Conservation (phyloP, 192 early-diverging fungal genomes). For the Umbelopsis ramanniana region DNA sequence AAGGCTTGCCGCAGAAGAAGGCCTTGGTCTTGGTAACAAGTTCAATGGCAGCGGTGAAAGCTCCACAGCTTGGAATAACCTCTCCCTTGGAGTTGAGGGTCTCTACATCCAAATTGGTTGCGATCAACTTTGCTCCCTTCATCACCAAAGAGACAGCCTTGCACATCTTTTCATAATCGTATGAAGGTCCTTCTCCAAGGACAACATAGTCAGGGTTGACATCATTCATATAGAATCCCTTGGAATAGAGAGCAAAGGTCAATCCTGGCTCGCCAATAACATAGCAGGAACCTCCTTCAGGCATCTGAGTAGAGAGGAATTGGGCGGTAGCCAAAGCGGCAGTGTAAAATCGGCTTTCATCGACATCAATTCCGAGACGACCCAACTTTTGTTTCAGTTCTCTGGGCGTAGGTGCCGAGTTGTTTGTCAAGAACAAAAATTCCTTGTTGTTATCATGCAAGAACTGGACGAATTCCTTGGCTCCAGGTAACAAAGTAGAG, state of each 20-base stretch:
- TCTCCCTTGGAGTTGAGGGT: constrained; percentile 43
- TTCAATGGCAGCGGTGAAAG: constrained; percentile 54
- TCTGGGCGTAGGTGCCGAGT: constrained; percentile 52
- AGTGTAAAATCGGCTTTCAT: constrained; percentile 50
- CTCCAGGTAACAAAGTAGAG: constrained; percentile 44
- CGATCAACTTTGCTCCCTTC: constrained; percentile 55
- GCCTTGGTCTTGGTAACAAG: constrained; percentile 53
- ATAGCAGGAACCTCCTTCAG: constrained; percentile 42
- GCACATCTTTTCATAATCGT: constrained; percentile 49
- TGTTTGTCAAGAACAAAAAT: constrained; percentile 60
- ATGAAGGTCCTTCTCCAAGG: constrained; percentile 49
- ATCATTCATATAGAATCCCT: constrained; percentile 55
- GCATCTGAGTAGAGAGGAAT: constrained; percentile 50
- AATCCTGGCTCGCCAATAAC: constrained; percentile 56
- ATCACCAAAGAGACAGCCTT: constrained; percentile 53
- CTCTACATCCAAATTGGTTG: constrained; percentile 57
- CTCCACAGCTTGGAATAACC: constrained; percentile 51
- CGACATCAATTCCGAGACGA: constrained; percentile 47
- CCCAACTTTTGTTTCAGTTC: constrained; percentile 50
- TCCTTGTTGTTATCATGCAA: constrained; percentile 46
- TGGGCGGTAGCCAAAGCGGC: constrained; percentile 51
- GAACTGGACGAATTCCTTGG: constrained; percentile 53
- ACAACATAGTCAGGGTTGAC: constrained; percentile 55
- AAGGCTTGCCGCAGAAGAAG: constrained; percentile 53
- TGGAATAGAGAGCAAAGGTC: constrained; percentile 51